These are phyloP conservation scores for Kregervanrija fluxuum DNA, from an alignment of 805 yeast genomes.

Conservation along the genomic window DNA sequence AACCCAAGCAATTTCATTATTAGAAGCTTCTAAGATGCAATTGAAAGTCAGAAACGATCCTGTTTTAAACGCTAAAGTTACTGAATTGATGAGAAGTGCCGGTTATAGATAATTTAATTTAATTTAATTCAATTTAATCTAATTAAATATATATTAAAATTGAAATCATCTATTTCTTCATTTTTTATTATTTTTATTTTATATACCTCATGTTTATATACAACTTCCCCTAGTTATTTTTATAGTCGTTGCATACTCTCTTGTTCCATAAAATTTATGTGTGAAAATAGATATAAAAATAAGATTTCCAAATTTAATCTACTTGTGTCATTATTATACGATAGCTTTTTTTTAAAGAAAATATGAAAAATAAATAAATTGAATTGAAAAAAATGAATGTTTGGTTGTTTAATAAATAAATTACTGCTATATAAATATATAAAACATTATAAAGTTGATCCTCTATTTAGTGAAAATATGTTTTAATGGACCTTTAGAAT, in stretches of 20 bases:
- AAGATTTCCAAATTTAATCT: too few relatives aligned
- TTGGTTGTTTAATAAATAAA: background rate
- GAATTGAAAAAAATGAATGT: slow-evolving; percentile 3
- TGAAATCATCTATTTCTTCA: background rate
- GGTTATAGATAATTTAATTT: background rate
- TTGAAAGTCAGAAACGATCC: slow-evolving; percentile 68
- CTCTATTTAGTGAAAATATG: slow-evolving; percentile 70
- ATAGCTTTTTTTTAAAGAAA: background rate
- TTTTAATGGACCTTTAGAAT: slow-evolving; percentile 64
- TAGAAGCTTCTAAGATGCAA: slow-evolving; percentile 91
- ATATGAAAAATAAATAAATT: background rate
- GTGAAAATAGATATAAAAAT: too few relatives aligned
- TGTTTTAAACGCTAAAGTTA: slow-evolving; percentile 51
- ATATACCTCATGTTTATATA: too few relatives aligned
- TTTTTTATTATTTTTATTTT: too few relatives aligned
- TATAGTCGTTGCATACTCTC: background rate
- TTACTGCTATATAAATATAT: background rate
- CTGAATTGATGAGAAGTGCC: slow-evolving; percentile 42
- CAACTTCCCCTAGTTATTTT: background rate
- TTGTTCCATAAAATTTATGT: background rate
- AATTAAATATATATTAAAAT: background rate
- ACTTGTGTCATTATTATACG: too few relatives aligned
- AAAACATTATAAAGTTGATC: background rate
- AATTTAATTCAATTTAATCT: background rate
- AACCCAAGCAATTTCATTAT: slow-evolving; percentile 82